A percentile compares a stretch with the other conserved stretches of the same genome.
Evolutionary conservation across 371 early-diverging fungal genomes (phyloP).

Genomic region (Cokeromyces recurvatus): DNA sequence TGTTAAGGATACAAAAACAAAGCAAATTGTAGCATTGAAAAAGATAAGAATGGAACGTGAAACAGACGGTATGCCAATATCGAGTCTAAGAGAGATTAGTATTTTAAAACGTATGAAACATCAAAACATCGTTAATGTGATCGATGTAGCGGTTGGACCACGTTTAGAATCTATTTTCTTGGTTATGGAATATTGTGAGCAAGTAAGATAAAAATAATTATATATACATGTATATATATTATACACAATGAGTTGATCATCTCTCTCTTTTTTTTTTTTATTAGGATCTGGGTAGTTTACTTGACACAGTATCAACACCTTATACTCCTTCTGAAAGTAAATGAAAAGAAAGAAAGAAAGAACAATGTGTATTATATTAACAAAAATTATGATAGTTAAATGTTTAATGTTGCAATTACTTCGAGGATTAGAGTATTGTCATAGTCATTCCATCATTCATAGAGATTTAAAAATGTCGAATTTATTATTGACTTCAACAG

Average conservation of each 20-base stretch:
- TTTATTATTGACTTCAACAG: slow-evolving; percentile 65
- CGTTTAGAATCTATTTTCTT: slow-evolving; percentile 65
- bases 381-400: slow-evolving; percentile 52
- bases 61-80: slow-evolving; percentile 77
- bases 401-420: slow-evolving; percentile 78
- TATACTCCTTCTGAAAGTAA: slow-evolving; percentile 60
- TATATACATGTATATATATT: background rate
- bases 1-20: slow-evolving; percentile 61
- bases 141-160: slow-evolving; percentile 72
- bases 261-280: too few relatives aligned
- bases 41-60: slow-evolving; percentile 81
- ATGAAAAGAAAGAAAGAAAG: too few relatives aligned
- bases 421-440: slow-evolving; percentile 74
- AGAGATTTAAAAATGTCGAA: slow-evolving; percentile 88
- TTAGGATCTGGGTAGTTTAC: slow-evolving; percentile 65
- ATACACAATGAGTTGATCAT: too few relatives aligned
- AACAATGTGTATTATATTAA: background rate
- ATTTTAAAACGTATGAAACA: slow-evolving; percentile 82
- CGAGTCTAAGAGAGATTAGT: slow-evolving; percentile 89
- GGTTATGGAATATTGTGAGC: slow-evolving; percentile 80
- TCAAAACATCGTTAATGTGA: slow-evolving; percentile 81
- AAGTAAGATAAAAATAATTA: slow-evolving; percentile 27
- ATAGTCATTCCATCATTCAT: slow-evolving; percentile 72
- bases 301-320: slow-evolving; percentile 58
- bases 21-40: slow-evolving; percentile 85